Base-by-base conservation (phyloP, 176 grass and related monocot genomes). In the Oryza australiensis region DNA sequence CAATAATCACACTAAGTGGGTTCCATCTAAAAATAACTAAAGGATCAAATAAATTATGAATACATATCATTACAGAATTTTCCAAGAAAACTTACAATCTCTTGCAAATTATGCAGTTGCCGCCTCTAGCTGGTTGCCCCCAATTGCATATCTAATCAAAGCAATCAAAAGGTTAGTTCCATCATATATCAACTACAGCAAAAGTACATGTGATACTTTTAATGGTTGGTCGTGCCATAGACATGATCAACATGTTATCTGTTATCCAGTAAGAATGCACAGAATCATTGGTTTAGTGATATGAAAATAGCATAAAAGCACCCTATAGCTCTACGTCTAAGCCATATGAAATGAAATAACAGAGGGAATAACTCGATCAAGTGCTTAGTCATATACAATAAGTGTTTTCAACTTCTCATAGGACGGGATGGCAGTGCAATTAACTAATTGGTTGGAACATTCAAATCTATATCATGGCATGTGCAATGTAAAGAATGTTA, bases 21-120 rank as follows among this genome's bases (percentile, higher is more conserved):
- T 53, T 53, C 48, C 48, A 53, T 20, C 15, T 53, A 20, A 4
- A 53, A 53, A 20, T 16, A 53, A 53, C 16, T 53, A 53, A 53
- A 18, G 48, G 4, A 53, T 16, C 48, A 53, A 48, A 53, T 53
- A 53, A 20, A 53, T 53, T 53, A 53, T 20, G 16, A 53, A 53
- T 53, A 18, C 48, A 51, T 51, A 18, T 53, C 48, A 53, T 53
- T 51, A 20, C 48, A 53, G 14, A 53, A 2, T 6, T 53, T 53
- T 53, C 48, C 49, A 67, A 76, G 33, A 72, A 66, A 73, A 42
- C 86, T 88, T 88, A 88, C 74, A 38, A 82, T 68, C 85, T 91
- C 59, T 88, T 83, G 85, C 77, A 88, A 81, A 76, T 85, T 91
- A 87, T 82, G 82, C 18, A 85, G 66, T 88, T 91, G 89, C 37